Evolutionary conservation across 345 rosid genomes (phyloP), one percentile per base, ranked within the genome.

Genomic region (Luvunga scandens): DNA sequence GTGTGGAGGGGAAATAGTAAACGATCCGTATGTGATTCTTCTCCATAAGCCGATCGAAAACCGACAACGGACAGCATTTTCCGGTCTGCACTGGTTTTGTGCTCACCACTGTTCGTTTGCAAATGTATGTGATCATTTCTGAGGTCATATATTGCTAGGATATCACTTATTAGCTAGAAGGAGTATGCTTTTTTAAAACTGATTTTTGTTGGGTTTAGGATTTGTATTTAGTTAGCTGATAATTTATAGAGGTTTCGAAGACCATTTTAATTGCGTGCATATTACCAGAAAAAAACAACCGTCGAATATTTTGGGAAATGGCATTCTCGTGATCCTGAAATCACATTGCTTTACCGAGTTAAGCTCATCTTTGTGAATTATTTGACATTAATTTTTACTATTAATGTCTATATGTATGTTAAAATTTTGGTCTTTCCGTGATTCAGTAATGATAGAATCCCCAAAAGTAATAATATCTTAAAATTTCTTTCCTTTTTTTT

Each of bases 61-160:
- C 95, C 0, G 97, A 91, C 6, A 89, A 73, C 25, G 77, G 60
- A 76, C 76, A 80, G 79, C 33, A 24, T 66, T 80, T 73, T 18
- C 87, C 89, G 25, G 83, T 85, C 55, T 83, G 86, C 42, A 86
- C 87, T 2, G 95, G 84, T 71, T 80, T 86, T 24, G 94, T 81
- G 90, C 98, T 94, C 50, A 90, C 90, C 21, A 89, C 91, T 0
- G 93, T 89, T 73, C 94, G 85, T 84, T 91, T 94, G 85, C 94
- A 84, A 2, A 76, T 79, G 66, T 78, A 75, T 21, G 78, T 77
- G 57, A 88, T 57, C 24, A 80, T 85, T 10, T 63, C 28, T 2
- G 77, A 74, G 0, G 82, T 87, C 86, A 85, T 85, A 39, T 39
- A 9, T 9, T 36, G 8, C 48, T 2, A 2, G 48, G 48, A 42